Percentiles rank a stretch among this genome's conserved stretches.
Evolutionary conservation across 139 green algal genomes (phyloP).

Genomic region (Coelastrella sp.): DNA sequence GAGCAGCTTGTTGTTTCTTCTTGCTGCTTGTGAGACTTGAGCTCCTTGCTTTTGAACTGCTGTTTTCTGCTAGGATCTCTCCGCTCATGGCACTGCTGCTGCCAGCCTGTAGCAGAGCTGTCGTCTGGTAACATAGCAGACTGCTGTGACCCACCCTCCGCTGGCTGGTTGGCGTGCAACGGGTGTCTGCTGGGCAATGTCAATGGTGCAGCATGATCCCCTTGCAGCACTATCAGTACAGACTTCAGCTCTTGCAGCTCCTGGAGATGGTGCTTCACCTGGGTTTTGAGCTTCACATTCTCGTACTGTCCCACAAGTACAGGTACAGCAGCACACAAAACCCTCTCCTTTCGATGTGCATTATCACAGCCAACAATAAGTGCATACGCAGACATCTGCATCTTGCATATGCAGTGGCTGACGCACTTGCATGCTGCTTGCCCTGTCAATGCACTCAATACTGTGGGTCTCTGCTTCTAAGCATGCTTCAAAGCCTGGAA

Average conservation of each 20-base stretch:
- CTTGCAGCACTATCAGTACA: background rate
- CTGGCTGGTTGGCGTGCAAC: no score
- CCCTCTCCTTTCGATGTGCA: background rate
- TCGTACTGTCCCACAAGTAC: background rate
- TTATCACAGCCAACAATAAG: background rate
- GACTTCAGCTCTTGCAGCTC: conserved; percentile 12
- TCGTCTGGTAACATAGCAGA: no score
- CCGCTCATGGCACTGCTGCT: no score
- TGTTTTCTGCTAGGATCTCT: no score
- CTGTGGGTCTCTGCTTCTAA: background rate
- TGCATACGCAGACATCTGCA: background rate
- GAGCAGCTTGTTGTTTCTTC: no score
- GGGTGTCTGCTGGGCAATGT: background rate
- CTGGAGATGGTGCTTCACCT: background rate
- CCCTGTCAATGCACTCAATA: background rate
- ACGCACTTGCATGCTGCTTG: background rate
- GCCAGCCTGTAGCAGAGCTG: no score
- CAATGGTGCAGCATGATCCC: background rate
- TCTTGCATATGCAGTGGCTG: no score
- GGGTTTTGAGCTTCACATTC: background rate
- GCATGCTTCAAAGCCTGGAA: background rate
- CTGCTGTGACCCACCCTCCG: no score
- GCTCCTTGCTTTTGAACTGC: no score
- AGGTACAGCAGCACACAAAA: background rate
- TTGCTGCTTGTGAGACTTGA: no score